These are phyloP conservation scores for Lomentospora prolificans DNA, from an alignment of 2,329 filamentous ascomycete species.

Conservation along the genomic window DNA sequence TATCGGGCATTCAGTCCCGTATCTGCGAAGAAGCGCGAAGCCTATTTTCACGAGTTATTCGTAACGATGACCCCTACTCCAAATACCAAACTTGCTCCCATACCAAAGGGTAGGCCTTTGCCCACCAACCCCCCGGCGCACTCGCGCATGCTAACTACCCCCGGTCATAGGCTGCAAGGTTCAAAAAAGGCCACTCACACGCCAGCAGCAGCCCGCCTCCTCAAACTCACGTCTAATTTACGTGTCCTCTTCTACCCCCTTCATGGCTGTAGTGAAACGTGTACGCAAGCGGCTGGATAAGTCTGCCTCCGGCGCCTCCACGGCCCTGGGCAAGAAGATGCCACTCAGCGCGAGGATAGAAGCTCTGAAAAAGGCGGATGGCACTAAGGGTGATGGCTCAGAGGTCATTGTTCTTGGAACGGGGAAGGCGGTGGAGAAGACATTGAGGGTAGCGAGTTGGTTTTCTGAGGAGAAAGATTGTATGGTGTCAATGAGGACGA, in stretches of 20 bases:
- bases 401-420: constrained; percentile 52
- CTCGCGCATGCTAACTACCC: background rate
- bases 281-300: constrained; percentile 52
- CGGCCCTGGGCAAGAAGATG: constrained; percentile 22
- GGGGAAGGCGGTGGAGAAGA: constrained; percentile 56
- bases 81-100: constrained; percentile 23
- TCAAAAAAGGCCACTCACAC: constrained; percentile 37
- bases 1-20: background rate
- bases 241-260: constrained; percentile 53
- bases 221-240: constrained; percentile 46
- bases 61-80: constrained; percentile 9
- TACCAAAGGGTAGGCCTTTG: constrained; percentile 21
- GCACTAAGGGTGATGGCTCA: constrained; percentile 18
- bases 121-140: background rate
- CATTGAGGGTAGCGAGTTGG: constrained; percentile 51
- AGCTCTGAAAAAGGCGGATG: constrained; percentile 25
- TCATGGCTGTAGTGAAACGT: constrained; percentile 58
- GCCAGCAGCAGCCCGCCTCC: constrained; percentile 29
- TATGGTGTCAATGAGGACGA: constrained; percentile 48
- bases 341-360: constrained; percentile 36
- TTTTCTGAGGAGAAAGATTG: constrained; percentile 54
- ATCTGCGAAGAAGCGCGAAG: background rate
- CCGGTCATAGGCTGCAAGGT: constrained; percentile 32
- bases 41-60: no score
- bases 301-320: constrained; percentile 27